phyloP scores from a whole-genome alignment of 768 basidiomycete genomes.

The Pulveroboletus sp. region DNA sequence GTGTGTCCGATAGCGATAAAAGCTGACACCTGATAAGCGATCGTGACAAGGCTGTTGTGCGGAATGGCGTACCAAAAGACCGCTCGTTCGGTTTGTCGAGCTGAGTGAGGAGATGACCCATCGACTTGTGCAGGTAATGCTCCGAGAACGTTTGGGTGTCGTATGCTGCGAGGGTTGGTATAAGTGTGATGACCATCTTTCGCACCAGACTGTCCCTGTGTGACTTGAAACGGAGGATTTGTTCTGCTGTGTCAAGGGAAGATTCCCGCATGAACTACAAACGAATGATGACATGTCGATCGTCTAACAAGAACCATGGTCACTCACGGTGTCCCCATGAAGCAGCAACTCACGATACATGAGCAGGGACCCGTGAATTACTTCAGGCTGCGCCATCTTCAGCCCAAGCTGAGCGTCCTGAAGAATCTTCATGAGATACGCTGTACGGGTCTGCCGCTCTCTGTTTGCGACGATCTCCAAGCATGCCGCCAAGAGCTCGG shows the following conservation, averaged over 20 bases:
- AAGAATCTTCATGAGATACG: slow-evolving; percentile 76
- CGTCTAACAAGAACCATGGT: not conserved
- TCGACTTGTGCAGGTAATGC: slow-evolving; percentile 87
- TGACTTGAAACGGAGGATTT: slow-evolving; percentile 82
- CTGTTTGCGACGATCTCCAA: slow-evolving; percentile 79
- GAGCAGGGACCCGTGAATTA: slow-evolving; percentile 88
- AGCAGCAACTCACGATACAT: slow-evolving; percentile 88
- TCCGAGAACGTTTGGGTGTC: slow-evolving; percentile 90
- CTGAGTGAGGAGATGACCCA: slow-evolving; percentile 86
- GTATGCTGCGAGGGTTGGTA: slow-evolving; percentile 91
- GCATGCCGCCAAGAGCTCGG: slow-evolving; percentile 89
- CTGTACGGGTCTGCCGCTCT: slow-evolving; percentile 60
- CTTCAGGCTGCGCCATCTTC: slow-evolving; percentile 75
- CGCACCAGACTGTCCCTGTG: slow-evolving; percentile 85
- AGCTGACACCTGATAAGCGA: slow-evolving; percentile 41
- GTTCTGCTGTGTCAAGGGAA: slow-evolving; percentile 83
- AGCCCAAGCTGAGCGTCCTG: slow-evolving; percentile 82
- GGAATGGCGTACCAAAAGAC: slow-evolving; percentile 58
- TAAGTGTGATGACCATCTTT: slow-evolving; percentile 92
- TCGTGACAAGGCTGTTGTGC: slow-evolving; percentile 3
- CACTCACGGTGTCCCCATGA: slow-evolving; percentile 87
- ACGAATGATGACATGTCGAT: slow-evolving; percentile 1
- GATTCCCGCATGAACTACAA: slow-evolving; percentile 81
- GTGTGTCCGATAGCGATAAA: slow-evolving; percentile 97
- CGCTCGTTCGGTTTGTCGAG: slow-evolving; percentile 87